Evolutionary conservation across 305 asterid genomes (phyloP).

Genomic region (Caryopteris hybrid): DNA sequence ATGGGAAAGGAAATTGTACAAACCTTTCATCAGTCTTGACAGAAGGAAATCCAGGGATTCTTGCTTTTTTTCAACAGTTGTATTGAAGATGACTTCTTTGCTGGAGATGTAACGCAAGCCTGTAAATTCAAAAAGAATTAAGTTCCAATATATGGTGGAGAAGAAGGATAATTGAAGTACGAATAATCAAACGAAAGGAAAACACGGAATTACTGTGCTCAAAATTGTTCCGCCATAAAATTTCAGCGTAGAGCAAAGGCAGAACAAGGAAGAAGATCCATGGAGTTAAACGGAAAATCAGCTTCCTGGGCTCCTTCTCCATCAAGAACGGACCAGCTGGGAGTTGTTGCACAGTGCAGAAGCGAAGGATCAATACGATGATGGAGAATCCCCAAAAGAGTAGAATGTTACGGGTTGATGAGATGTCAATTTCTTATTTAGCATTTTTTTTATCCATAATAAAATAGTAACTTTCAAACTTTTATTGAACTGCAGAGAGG

Average conservation of each 20-base stretch:
- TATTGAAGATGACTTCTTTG: neutral
- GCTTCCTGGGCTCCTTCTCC: constrained; percentile 31
- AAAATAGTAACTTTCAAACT: too few relatives aligned
- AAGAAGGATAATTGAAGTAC: neutral
- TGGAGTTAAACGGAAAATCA: constrained; percentile 26
- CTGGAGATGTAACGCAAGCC: constrained; percentile 17
- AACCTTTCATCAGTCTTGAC: constrained; percentile 35
- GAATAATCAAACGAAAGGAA: neutral
- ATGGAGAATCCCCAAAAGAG: neutral
- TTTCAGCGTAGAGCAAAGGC: constrained; percentile 28
- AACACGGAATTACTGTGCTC: constrained; percentile 26
- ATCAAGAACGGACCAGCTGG: neutral
- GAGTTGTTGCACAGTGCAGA: neutral
- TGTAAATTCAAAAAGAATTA: constrained; percentile 8
- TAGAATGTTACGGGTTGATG: constrained; percentile 17
- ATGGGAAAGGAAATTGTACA: neutral
- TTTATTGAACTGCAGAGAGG: neutral
- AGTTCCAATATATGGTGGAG: too few relatives aligned
- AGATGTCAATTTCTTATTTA: constrained; percentile 1
- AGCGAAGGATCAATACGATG: neutral
- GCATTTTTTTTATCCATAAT: neutral
- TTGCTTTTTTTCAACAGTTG: neutral
- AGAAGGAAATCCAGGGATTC: constrained; percentile 21
- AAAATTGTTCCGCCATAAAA: constrained; percentile 21
- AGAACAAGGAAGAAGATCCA: constrained; percentile 32